Conservation (phyloP, 163 green algal genomes). For the Chlorella variabilis region DNA sequence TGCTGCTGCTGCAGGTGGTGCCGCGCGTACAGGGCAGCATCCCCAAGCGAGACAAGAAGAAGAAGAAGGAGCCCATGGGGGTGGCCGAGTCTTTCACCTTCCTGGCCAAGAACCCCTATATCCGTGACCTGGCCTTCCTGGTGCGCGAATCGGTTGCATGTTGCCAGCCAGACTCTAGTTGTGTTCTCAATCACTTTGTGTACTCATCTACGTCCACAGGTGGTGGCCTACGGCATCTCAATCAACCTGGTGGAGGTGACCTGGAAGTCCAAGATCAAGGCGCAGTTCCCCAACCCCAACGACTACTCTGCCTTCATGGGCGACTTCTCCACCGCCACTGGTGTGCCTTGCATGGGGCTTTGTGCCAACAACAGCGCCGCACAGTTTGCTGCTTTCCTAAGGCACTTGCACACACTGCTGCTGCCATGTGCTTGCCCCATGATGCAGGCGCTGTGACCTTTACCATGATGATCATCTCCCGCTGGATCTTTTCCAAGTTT, state of each 20-base stretch:
- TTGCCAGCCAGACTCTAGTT: too few relatives aligned
- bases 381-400: too few relatives aligned
- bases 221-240: slow-evolving; percentile 97
- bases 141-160: slow-evolving; percentile 52
- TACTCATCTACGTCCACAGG: slow-evolving; percentile 35
- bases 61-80: slow-evolving; percentile 91
- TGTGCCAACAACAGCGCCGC: too few relatives aligned
- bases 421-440: too few relatives aligned
- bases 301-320: slow-evolving; percentile 99
- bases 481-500: slow-evolving; percentile 96
- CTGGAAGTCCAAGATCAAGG: slow-evolving; percentile 99
- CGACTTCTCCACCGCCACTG: slow-evolving; percentile 96
- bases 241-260: slow-evolving; percentile 99
- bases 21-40: slow-evolving; percentile 46
- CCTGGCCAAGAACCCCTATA: slow-evolving; percentile 95
- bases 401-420: too few relatives aligned
- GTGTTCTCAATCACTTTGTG: too few relatives aligned
- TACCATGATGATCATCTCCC: slow-evolving; percentile 96
- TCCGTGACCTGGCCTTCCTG: slow-evolving; percentile 94
- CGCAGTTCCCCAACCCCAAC: slow-evolving; percentile 99
- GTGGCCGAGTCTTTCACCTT: slow-evolving; percentile 96
- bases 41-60: slow-evolving; percentile 83
- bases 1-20: slow-evolving; percentile 25
- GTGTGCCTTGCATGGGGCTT: slow-evolving; percentile 26
- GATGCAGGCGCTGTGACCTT: slow-evolving; percentile 84